These are phyloP conservation scores for Chaetomium fimeti DNA, from an alignment of 495 filamentous ascomycete genomes.

Conservation along the genomic window DNA sequence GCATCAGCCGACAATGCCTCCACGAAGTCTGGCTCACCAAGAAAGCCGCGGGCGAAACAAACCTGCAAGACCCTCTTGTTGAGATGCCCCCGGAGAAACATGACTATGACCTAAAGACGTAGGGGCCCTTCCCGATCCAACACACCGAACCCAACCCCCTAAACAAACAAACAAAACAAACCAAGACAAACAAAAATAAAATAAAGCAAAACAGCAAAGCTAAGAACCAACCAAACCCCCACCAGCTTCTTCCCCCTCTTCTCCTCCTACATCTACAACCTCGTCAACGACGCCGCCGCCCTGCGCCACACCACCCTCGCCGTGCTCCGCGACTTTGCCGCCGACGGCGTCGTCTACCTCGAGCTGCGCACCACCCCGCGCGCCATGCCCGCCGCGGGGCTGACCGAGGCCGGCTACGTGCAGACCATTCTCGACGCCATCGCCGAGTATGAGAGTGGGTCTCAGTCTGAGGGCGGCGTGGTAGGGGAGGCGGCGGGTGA, in stretches of 20 bases:
- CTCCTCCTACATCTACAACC: slow-evolving; percentile 71
- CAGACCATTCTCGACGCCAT: slow-evolving; percentile 62
- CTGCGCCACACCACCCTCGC: slow-evolving; percentile 62
- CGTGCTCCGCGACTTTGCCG: slow-evolving; percentile 67
- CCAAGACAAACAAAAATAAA: no score
- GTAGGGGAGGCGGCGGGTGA: no score
- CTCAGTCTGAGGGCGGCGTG: background rate
- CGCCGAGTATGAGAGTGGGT: slow-evolving; percentile 40
- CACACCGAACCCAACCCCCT: background rate
- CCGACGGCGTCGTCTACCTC: slow-evolving; percentile 73
- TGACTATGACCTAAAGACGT: slow-evolving; percentile 70
- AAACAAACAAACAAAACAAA: no score
- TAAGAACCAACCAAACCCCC: background rate
- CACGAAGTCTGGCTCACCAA: slow-evolving; percentile 71
- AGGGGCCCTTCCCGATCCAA: slow-evolving; percentile 40
- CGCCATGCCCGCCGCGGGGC: slow-evolving; percentile 47
- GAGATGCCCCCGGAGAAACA: slow-evolving; percentile 68
- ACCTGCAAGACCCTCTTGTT: slow-evolving; percentile 65
- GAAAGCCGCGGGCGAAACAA: slow-evolving; percentile 48
- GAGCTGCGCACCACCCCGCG: slow-evolving; percentile 82
- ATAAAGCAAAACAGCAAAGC: no score
- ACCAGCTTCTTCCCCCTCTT: slow-evolving; percentile 72
- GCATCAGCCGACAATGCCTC: slow-evolving; percentile 70
- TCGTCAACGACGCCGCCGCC: slow-evolving; percentile 59
- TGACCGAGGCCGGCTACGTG: slow-evolving; percentile 65